Conservation (phyloP, 1,284 basidiomycete genomes). For the Peniophora sp. region DNA sequence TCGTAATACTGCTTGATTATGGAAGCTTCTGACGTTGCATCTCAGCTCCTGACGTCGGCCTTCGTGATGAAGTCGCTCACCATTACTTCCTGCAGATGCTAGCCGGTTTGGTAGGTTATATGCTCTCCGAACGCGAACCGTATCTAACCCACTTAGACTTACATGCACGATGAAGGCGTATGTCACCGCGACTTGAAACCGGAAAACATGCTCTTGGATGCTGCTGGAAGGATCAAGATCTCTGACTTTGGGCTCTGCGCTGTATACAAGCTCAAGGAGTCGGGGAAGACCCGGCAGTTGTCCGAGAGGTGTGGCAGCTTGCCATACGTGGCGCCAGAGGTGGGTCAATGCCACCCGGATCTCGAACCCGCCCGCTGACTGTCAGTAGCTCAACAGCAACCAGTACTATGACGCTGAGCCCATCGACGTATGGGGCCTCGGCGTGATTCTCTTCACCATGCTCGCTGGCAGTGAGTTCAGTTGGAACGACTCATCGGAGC, state of each 20-base stretch:
- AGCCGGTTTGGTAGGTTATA: conserved; percentile 56
- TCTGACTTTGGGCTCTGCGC: conserved; percentile 94
- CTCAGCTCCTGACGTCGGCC: conserved; percentile 88
- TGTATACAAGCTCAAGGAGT: conserved; percentile 86
- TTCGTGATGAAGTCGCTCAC: conserved; percentile 85
- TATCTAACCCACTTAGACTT: conserved; percentile 38
- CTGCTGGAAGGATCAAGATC: conserved; percentile 78
- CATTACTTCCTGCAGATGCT: conserved; percentile 90
- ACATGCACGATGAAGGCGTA: conserved; percentile 86
- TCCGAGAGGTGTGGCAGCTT: conserved; percentile 87
- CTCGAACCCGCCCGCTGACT: conserved; percentile 1
- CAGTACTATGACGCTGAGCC: conserved; percentile 82
- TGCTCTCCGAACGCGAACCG: neutral
- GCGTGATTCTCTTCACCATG: conserved; percentile 93
- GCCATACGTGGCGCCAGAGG: conserved; percentile 94
- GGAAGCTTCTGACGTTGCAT: neutral
- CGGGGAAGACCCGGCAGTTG: conserved; percentile 61
- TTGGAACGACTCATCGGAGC: neutral
- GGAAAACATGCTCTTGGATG: conserved; percentile 85
- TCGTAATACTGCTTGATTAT: neutral
- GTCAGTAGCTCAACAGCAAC: conserved; percentile 38
- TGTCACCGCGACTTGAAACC: conserved; percentile 97
- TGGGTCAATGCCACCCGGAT: conserved; percentile 18
- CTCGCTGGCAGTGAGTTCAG: conserved; percentile 78
- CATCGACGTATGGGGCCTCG: conserved; percentile 93